Evolutionary conservation across 2,329 filamentous ascomycete species (phyloP).

Genomic region (Ilyonectria destructans): DNA sequence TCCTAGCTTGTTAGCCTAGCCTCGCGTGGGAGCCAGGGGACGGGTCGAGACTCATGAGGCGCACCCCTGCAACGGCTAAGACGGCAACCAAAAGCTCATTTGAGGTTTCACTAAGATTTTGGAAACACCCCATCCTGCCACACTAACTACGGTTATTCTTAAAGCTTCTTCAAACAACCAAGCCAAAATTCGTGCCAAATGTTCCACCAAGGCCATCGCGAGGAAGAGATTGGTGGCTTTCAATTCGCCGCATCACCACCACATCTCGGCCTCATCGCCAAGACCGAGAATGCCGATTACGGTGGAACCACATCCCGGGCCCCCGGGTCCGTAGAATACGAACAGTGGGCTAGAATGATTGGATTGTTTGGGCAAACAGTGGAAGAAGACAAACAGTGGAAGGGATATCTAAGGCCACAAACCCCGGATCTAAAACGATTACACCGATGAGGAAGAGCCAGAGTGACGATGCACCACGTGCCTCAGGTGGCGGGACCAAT

Average conservation of each 20-base stretch:
- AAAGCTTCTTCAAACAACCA: constrained; percentile 11
- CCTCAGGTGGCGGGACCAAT: neutral
- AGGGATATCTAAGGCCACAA: neutral
- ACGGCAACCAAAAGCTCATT: constrained; percentile 20
- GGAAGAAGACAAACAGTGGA: neutral
- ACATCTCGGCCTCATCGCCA: neutral
- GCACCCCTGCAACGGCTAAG: constrained; percentile 25
- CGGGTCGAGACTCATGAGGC: neutral
- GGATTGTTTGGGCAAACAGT: neutral
- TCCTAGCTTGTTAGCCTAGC: neutral
- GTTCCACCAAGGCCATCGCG: neutral
- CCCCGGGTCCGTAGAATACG: constrained; percentile 1
- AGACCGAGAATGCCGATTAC: neutral
- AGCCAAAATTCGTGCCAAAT: neutral
- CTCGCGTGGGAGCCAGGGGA: neutral
- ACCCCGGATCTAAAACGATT: neutral
- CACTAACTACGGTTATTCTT: neutral
- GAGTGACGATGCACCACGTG: neutral
- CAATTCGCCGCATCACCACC: neutral
- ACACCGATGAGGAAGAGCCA: neutral
- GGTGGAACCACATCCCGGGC: neutral
- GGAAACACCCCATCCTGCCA: constrained; percentile 16
- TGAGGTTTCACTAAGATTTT: neutral
- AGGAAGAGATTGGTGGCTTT: neutral
- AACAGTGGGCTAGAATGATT: neutral